Evolutionary conservation across 2,329 filamentous ascomycete genomes (phyloP), one percentile per base, ranked within the genome.

Genomic region (Cephalotrichum gorgonifer): DNA sequence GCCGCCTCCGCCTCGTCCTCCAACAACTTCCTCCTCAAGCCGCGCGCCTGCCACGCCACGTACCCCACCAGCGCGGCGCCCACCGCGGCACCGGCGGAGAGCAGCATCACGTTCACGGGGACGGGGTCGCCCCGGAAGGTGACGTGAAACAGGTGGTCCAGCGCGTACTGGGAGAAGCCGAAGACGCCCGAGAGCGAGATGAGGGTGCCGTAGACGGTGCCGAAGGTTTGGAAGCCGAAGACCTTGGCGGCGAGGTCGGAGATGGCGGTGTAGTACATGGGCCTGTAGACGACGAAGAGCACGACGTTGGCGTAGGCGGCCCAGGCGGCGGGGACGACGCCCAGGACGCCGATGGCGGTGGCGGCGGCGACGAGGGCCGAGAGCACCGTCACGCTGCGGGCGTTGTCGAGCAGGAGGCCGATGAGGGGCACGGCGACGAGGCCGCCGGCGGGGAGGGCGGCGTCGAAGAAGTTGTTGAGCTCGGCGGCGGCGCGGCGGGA

Each of bases 241-340:
- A 95, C 88, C 67, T 95, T 95, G 52, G 88, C 88, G 20, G 81
- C 79, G 64, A 94, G 95, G 67, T 95, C 89, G 51, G 85, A 91
- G 51, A 95, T 86, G 7, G 88, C 81, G 0, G 88, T 94, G 68
- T 95, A 95, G 67, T 95, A 96, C 27, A 95, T 81, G 0, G 90
- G 89, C 0, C 89, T 79, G 59, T 93, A 90, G 22, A 95, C 65
- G 11, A 93, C 86, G 60, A 95, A 95, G 9, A 95, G 75, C 43
- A 74, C 68, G 48, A 95, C 72, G 56, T 90, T 90, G 14, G 74
- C 72, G 57, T 95, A 94, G 0, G 83, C 87, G 1, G 83, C 81
- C 76, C 81, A 84, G 30, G 57, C 56, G 54, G 79, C 72, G 0
- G 86, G 83, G 4, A 95, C 73, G 44, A 89, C 73, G 15, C 88